Base-by-base conservation (phyloP, 768 basidiomycete genomes). In the Mycena galericulata region DNA sequence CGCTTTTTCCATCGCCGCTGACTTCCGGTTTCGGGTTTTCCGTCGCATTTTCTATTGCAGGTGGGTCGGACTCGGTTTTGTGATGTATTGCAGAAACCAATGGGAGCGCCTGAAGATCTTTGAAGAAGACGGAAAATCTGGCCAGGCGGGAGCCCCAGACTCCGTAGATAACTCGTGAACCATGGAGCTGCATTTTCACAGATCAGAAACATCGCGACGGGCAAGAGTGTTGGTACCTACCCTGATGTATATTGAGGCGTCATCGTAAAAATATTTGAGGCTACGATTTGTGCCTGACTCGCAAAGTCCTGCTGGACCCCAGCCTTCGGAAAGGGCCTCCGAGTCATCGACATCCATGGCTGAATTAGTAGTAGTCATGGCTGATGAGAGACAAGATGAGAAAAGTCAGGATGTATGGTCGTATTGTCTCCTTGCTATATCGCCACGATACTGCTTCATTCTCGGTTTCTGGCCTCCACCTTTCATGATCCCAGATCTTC, bases 401-500 rank as follows among this genome's bases (percentile, higher is more conserved):
- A 46, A 46, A 24, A 24, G 45, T 24, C 9, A 14, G 29, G 9
- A 18, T 30, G 27, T 50, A 29, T 50, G 49, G 49, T 50, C 26
- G 47, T 49, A 49, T 49, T 49, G 27, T 49, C 47, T 49, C 5
- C 8, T 11, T 26, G 24, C n/a, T n/a, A 49, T 27, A 49, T 17
- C 36, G 15, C 38, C 15, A 36, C n/a, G n/a, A 54, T n/a, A 36
- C n/a, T 17, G 38, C 9, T 9, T 9, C 17, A 9, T 38, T 38
- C 10, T 38, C 10, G 9, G 17, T 38, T 38, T 38, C 38, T 38
- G 17, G 38, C 38, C 17, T 9, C 10, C 38, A 38, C 17, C 38
- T 38, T 38, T 38, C 4, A 29, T 40, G 36, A 9, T 40, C 22
- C 54, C 34, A 55, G 36, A 36, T 34, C 58, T 74, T 15, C 69